Evolutionary conservation across 1,139 yeast species (phyloP), one percentile per base, ranked within the genome.

Genomic region (Geotrichum reessii): DNA sequence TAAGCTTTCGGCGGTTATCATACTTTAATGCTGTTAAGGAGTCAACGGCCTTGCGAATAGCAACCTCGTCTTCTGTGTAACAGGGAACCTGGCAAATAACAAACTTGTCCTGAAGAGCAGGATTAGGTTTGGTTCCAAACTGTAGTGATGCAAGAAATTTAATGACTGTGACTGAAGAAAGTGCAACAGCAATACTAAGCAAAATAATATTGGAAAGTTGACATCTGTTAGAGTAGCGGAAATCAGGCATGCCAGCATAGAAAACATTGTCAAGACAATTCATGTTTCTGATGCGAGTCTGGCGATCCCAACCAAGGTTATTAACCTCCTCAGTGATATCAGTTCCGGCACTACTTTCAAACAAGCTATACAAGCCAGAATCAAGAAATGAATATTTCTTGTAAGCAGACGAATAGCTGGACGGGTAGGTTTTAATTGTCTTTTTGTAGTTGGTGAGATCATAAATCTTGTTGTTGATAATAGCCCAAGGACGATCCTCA

Each of bases 71-170:
- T 59, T 75, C 78, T 6, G 78, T 75, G 61, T 75, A 75, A 11
- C 74, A 75, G 1, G 78, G 78, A 46, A 75, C 72, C 60, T 75
- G 78, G 61, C 78, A 74, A 14, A 75, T 68, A 24, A 75, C 75
- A 62, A 73, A 75, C 61, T 72, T 70, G 62, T 73, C 76, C 57
- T 74, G 75, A 22, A 69, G 67, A 3, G 73, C 68, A 0, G 78
- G 78, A 58, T 68, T 59, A 19, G 70, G 66, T 57, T 68, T 69
- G 24, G 70, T 62, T 2, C 76, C 74, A 56, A 75, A 73, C 48
- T 75, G 69, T 27, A 75, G 51, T 2, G 78, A 71, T 0, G 78
- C 73, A 56, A 75, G 51, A 59, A 75, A 75, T 61, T 75, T 75
- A 63, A 75, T 61, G 7, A 71, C 64, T 2, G 77, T 75, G 33